These are phyloP conservation scores for Acrocalymma vagum DNA, from an alignment of 2,329 filamentous ascomycete species.

Conservation along the genomic window DNA sequence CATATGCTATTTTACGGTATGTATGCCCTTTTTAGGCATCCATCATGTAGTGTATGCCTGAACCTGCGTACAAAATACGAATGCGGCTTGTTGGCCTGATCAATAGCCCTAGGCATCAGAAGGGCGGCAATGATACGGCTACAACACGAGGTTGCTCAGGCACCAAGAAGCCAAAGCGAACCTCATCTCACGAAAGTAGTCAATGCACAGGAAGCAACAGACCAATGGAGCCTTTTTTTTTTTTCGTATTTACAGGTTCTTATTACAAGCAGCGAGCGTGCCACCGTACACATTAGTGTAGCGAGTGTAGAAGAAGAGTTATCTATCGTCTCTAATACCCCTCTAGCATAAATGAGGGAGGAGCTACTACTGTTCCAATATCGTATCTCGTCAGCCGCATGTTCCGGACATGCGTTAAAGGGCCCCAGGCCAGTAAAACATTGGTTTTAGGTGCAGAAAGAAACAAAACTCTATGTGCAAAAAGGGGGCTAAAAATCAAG, in stretches of 20 bases:
- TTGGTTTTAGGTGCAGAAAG: conserved; percentile 17
- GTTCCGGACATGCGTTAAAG: conserved; percentile 27
- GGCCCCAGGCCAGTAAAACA: conserved; percentile 15
- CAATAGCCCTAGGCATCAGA: conserved; percentile 12
- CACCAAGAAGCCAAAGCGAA: conserved; percentile 14
- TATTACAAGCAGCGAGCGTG: conserved; percentile 20
- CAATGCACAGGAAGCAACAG: conserved; percentile 7
- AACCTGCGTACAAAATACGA: too few species aligned
- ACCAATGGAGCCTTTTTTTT: conserved; percentile 3
- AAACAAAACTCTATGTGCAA: conserved; percentile 15
- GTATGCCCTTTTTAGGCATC: too few species aligned
- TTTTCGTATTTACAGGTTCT: conserved; percentile 1
- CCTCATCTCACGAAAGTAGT: conserved; percentile 5
- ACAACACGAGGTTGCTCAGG: conserved; percentile 4
- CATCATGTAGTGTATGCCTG: too few species aligned
- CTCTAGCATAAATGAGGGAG: conserved; percentile 23
- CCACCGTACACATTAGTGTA: conserved; percentile 10
- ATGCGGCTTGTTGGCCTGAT: too few species aligned
- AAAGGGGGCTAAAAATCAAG: conserved; percentile 18
- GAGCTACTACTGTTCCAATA: conserved; percentile 9
- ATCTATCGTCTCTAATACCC: conserved; percentile 5
- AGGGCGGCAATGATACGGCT: conserved; percentile 3
- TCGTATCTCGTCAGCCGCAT: conserved; percentile 23
- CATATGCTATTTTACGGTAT: too few species aligned
- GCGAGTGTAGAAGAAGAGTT: conserved; percentile 11